Evolutionary conservation across 768 basidiomycete genomes (phyloP).

Genomic region (Leucocoprinus birnbaumii): DNA sequence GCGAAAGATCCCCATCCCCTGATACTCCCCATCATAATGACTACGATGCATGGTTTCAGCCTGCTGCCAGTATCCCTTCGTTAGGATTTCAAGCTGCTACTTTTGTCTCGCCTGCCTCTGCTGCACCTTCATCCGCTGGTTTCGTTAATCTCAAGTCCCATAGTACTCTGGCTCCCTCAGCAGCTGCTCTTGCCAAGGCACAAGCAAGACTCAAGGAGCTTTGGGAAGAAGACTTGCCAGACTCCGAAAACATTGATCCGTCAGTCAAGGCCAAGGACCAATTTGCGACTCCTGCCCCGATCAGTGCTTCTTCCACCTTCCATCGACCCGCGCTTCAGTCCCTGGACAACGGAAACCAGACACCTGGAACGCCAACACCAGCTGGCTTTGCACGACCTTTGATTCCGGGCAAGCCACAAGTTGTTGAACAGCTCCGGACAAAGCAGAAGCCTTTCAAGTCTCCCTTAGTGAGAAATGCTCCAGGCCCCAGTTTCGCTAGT

Average conservation of each 20-base stretch:
- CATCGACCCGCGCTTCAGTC: constrained; percentile 32
- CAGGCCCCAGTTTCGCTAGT: constrained; percentile 5
- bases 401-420: constrained; percentile 12
- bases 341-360: constrained; percentile 32
- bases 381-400: constrained; percentile 23
- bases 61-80: constrained; percentile 23
- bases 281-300: constrained; percentile 16
- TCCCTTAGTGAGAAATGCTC: constrained; percentile 32
- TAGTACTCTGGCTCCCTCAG: constrained; percentile 43
- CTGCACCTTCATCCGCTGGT: constrained; percentile 8
- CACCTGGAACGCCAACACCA: constrained; percentile 40
- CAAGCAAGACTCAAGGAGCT: constrained; percentile 45
- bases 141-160: constrained; percentile 3
- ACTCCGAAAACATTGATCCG: constrained; percentile 20
- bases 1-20: constrained; percentile 35
- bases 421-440: constrained; percentile 2
- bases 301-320: constrained; percentile 20
- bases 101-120: constrained; percentile 14
- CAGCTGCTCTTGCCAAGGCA: constrained; percentile 51
- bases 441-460: constrained; percentile 43
- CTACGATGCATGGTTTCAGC: constrained; percentile 49
- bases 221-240: constrained; percentile 15
- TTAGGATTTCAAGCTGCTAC: constrained; percentile 35
- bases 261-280: neutral
- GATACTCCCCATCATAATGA: constrained; percentile 36